Evolutionary conservation across 208 protist genomes (phyloP), one percentile per base, ranked within the genome.

Genomic region (Trypanosomatidae sp.): DNA sequence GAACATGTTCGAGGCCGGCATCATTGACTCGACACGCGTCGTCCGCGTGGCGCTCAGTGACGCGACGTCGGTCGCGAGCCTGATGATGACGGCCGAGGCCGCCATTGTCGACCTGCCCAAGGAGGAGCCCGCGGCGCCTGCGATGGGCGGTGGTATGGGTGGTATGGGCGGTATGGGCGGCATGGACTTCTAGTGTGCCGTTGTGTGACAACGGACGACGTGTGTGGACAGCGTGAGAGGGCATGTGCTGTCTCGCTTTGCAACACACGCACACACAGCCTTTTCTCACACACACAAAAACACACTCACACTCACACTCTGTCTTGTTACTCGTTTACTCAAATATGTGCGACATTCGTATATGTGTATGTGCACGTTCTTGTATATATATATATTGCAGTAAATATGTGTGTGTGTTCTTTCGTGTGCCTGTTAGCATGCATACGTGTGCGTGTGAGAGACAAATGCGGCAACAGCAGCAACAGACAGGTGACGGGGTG

Each of bases 1-100:
- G 99, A 89, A 99, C 79, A 98, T 99, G 96, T 81, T 99, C 60
- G 62, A 97, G 35, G 79, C 87, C 8, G 98, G 98, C 62, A 98
- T 99, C 62, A 97, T 99, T 64, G 98, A 99, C 78, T 98, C 98
- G 45, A 94, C 94, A 40, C 99, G 99, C 73, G 98, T 99, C n/a
- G 97, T 99, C 45, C 74, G 89, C 43, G 96, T 96, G 13, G 96
- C 97, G 13, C 70, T 99, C 21, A 66, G 83, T 26, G 96, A 99
- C 56, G 95, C 97, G 24, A 72, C 95, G 10, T 95, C 78, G 33
- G 96, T 99, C 15, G 90, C 97, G 3, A 90, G 94, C 20, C 76
- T 99, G 19, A 97, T 99, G 94, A 98, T 96, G 56, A 99, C 98
- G 2, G 96, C 96, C 20, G 97, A 99, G 71, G 86, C 78, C 28